Evolutionary conservation across 2,329 filamentous ascomycete genomes (phyloP), one percentile per base, ranked within the genome.

Genomic region (Stemphylium beticola): DNA sequence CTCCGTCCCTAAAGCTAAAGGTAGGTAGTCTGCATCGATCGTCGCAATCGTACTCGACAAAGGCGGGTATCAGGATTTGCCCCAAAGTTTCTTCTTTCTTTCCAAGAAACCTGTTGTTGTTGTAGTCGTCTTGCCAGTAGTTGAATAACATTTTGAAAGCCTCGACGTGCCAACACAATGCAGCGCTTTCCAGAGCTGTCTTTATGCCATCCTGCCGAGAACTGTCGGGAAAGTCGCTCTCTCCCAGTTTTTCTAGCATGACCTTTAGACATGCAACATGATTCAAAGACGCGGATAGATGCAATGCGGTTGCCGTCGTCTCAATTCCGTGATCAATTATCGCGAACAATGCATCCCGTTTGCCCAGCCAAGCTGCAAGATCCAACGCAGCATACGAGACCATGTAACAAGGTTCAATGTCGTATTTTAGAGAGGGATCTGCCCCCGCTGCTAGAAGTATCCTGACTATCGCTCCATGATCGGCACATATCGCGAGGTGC

Each of bases 151-250:
- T 8, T 43, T 43, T n/a, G 10, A 44, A n/a, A 8, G 29, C 17
- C 7, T 53, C 50, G 2, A 37, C 12, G 24, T 47, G 42, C 50
- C 50, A 53, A 32, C 50, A 48, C 14, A 47, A 10, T 17, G 36
- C 26, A 8, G 50, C 50, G 47, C 29, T 15, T 34, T 53, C 37
- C 18, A 48, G 36, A 11, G 50, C 50, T 14, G n/a, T 11, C n/a
- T 12, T 29, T 29, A 47, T 17, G 22, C 37, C 37, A 17, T 53
- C 43, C 15, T 31, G 37, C 29, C 36, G 43, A 2, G 36, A 14
- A 7, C 37, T 11, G 15, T 53, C 32, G 9, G 18, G 31, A 32
- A 53, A 53, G 42, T 48, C 50, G 24, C 32, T 17, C 8, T 22
- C 12, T 6, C 24, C 39, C 3, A 43, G 10, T 18, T 38, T 44